Percentiles rank a stretch among this genome's conserved stretches.
Evolutionary conservation across 768 basidiomycete genomes (phyloP).

Genomic region (Tephrocybe sp.): DNA sequence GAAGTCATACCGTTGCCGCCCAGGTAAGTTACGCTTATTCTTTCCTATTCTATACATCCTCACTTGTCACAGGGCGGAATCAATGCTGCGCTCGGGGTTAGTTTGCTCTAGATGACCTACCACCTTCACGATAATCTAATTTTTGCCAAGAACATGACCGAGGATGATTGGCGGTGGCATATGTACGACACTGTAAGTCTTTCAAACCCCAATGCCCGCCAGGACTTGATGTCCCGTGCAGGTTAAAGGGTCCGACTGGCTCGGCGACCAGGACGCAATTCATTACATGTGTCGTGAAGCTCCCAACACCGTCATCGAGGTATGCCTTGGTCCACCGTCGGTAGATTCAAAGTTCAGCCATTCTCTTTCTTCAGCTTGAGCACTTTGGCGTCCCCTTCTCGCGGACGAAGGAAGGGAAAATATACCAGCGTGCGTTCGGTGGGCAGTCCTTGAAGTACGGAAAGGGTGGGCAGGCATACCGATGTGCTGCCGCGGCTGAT

Average conservation of each 20-base stretch:
- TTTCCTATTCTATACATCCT: conserved; percentile 8
- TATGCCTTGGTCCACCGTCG: conserved; percentile 24
- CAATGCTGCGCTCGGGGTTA: conserved; percentile 92
- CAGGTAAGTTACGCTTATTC: conserved; percentile 55
- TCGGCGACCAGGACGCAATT: conserved; percentile 99
- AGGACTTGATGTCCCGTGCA: conserved; percentile 28
- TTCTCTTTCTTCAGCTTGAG: conserved; percentile 66
- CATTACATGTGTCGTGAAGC: conserved; percentile 99
- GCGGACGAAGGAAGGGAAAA: conserved; percentile 96
- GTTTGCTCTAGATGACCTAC: conserved; percentile 25
- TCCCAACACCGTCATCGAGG: conserved; percentile 90
- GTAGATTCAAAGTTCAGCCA: background rate
- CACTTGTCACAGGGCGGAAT: conserved; percentile 77
- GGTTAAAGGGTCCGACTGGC: conserved; percentile 99
- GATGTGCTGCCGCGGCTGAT: conserved; percentile 97
- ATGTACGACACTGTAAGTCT: conserved; percentile 89
- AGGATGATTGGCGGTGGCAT: conserved; percentile 99
- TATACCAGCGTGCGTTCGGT: conserved; percentile 99
- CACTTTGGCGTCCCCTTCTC: conserved; percentile 99
- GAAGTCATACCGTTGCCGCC: conserved; percentile 98
- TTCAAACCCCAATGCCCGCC: background rate
- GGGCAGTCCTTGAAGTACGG: conserved; percentile 96
- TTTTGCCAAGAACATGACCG: conserved; percentile 84
- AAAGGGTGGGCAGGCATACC: conserved; percentile 98
- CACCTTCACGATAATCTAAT: conserved; percentile 6